These are phyloP conservation scores for Atalantia buxifolia DNA, from an alignment of 345 rosid genomes.

Conservation along the genomic window DNA sequence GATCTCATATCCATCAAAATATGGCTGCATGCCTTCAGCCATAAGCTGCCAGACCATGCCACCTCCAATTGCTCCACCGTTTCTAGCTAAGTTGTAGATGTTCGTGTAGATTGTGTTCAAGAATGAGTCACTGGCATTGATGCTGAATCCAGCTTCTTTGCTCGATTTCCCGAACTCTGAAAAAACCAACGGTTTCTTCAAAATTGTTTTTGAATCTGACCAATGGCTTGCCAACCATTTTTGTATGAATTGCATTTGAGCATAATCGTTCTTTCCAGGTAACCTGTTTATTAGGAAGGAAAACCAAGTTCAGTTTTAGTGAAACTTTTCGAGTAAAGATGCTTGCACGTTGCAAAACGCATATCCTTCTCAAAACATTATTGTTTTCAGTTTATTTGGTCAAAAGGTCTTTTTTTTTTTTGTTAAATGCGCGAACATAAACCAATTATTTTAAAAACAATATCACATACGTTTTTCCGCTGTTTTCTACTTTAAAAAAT, in stretches of 20 bases:
- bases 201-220: conserved; percentile 24
- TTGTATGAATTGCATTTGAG: conserved; percentile 28
- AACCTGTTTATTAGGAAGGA: conserved; percentile 17
- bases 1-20: conserved; percentile 40
- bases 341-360: not conserved
- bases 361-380: no score
- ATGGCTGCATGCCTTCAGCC: conserved; percentile 35
- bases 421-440: no score
- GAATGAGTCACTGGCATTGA: conserved; percentile 22
- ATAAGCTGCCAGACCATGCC: conserved; percentile 50
- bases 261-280: conserved; percentile 14
- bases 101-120: conserved; percentile 22
- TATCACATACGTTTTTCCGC: no score
- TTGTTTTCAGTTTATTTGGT: no score
- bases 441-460: no score
- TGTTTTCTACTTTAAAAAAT: no score
- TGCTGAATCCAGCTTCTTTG: conserved; percentile 27
- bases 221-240: conserved; percentile 37
- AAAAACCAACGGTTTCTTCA: conserved; percentile 43
- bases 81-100: conserved; percentile 27
- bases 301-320: not conserved
- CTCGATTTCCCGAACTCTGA: conserved; percentile 44
- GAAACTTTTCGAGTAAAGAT: not conserved
- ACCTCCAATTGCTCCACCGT: conserved; percentile 33
- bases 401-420: no score